These are phyloP conservation scores for Plasmodium inui DNA, from an alignment of 169 alveolate species.

Conservation along the genomic window DNA sequence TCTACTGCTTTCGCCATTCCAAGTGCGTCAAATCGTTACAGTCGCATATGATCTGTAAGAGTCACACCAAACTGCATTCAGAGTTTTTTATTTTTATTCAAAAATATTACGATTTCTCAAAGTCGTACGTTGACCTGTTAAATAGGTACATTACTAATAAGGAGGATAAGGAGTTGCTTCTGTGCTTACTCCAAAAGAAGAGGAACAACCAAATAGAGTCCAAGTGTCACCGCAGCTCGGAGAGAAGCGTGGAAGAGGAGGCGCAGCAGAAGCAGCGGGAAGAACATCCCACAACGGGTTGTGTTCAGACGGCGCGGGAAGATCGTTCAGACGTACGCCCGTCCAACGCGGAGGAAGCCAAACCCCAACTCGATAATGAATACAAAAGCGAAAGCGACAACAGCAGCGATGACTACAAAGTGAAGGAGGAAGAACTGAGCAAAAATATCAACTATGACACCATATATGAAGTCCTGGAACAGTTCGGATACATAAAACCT, in stretches of 20 bases:
- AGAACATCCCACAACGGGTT: neutral
- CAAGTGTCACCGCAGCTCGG: neutral
- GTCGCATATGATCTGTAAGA: slow-evolving; percentile 71
- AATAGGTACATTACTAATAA: slow-evolving; percentile 60
- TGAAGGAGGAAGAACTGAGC: slow-evolving; percentile 65
- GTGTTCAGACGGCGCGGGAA: neutral
- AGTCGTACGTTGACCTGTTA: slow-evolving; percentile 68
- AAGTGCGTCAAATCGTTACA: slow-evolving; percentile 65
- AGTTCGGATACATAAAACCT: slow-evolving; percentile 66
- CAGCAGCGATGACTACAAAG: slow-evolving; percentile 43
- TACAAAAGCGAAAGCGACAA: slow-evolving; percentile 3
- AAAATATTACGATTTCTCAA: slow-evolving; percentile 76
- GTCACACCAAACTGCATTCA: slow-evolving; percentile 69
- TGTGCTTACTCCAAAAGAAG: slow-evolving; percentile 24
- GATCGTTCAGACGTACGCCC: neutral
- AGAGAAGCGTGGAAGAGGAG: neutral
- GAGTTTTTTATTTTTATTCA: slow-evolving; percentile 52
- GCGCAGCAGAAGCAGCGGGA: neutral
- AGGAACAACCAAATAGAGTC: slow-evolving; percentile 1
- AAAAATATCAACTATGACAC: slow-evolving; percentile 19
- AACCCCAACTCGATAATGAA: neutral
- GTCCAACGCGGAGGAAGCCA: neutral
- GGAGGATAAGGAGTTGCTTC: slow-evolving; percentile 64
- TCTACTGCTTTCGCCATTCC: slow-evolving; percentile 72
- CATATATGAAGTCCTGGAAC: slow-evolving; percentile 56